These are phyloP conservation scores for Candida nanaspora DNA, from an alignment of 805 yeast species.

Conservation along the genomic window DNA sequence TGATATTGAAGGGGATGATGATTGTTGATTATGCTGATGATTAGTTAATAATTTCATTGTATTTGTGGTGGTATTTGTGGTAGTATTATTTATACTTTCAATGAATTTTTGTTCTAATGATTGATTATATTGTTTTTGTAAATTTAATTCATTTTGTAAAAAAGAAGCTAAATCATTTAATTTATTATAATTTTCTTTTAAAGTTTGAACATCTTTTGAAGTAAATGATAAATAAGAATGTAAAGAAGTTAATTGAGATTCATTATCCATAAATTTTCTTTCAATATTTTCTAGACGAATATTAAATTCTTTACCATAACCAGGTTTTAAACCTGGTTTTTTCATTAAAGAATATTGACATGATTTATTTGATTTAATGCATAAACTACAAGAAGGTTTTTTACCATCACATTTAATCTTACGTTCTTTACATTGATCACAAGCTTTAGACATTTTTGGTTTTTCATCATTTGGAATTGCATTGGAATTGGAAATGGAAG, in stretches of 20 bases:
- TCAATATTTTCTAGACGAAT: conserved; percentile 7
- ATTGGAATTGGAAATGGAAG: not conserved
- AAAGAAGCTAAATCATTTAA: not conserved
- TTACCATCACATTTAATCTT: conserved; percentile 2
- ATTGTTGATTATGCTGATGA: too few relatives aligned
- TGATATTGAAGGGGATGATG: too few relatives aligned
- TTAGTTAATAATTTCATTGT: too few relatives aligned
- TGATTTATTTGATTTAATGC: conserved; percentile 1
- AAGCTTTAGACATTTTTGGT: not conserved
- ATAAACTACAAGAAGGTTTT: conserved; percentile 1
- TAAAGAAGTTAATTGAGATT: not conserved
- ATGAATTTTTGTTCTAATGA: not conserved
- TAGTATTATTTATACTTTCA: too few relatives aligned
- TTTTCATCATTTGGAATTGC: not conserved
- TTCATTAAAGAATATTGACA: conserved; percentile 15
- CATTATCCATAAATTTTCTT: not conserved
- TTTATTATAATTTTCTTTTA: conserved; percentile 1
- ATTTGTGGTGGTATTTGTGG: too few relatives aligned
- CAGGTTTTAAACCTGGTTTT: conserved; percentile 20
- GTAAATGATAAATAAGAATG: not conserved
- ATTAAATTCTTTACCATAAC: conserved; percentile 17
- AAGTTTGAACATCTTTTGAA: not conserved
- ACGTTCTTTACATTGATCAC: conserved; percentile 2
- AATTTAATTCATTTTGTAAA: conserved; percentile 1
- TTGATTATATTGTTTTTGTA: not conserved